Conservation (phyloP, 2,329 filamentous ascomycete genomes). For the Fusarium secorum region DNA sequence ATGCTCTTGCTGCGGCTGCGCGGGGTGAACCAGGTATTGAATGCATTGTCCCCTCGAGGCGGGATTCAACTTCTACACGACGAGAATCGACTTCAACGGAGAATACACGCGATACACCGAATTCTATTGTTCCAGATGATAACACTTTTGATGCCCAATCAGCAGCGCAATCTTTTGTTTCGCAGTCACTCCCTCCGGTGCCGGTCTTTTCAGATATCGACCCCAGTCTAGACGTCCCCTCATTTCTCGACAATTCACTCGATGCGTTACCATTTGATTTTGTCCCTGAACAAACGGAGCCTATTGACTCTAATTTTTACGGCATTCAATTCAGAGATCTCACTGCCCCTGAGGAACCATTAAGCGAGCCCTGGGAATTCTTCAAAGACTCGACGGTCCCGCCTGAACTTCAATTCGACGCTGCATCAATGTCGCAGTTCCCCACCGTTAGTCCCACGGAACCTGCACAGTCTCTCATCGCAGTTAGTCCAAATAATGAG, state of each 20-base stretch:
- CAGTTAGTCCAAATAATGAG: background rate
- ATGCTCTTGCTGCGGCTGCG: constrained; percentile 5
- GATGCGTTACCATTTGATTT: background rate
- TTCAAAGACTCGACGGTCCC: background rate
- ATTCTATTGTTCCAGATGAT: background rate
- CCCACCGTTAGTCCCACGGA: background rate
- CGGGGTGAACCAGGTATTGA: constrained; percentile 7
- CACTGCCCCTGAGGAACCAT: background rate
- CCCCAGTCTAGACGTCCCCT: background rate
- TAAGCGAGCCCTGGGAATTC: background rate
- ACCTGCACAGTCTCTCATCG: background rate
- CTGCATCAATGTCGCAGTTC: background rate
- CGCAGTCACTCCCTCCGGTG: background rate
- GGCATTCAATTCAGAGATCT: background rate
- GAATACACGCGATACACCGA: background rate
- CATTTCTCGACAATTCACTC: background rate
- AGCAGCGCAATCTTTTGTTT: background rate
- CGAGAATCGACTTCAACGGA: background rate
- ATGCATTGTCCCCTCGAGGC: background rate
- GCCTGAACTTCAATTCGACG: background rate
- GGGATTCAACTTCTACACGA: background rate
- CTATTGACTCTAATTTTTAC: background rate
- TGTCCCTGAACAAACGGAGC: background rate
- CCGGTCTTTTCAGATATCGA: background rate
- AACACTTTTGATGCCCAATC: background rate